Evolutionary conservation across 257 asterid genomes (phyloP), one percentile per base, ranked within the genome.

Genomic region (Echites panduratus): DNA sequence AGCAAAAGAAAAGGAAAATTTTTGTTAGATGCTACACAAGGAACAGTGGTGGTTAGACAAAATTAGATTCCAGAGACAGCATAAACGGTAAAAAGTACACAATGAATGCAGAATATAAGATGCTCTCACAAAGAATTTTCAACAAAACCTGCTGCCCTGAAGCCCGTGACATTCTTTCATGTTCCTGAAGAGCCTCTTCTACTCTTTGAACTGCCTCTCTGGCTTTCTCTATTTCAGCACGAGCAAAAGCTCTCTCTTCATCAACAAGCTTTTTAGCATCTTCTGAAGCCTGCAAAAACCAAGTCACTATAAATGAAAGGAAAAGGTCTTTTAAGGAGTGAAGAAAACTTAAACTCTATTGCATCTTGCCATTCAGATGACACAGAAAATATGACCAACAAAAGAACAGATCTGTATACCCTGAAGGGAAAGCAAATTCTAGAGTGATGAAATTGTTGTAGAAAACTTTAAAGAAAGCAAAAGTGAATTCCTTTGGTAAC

Each of bases 181-280:
- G 97, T 78, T 91, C 97, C 80, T 89, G 93, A 81, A 93, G 96
- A 77, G 98, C 94, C 81, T 93, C 97, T 83, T 91, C 98, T 71
- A 93, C 97, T 84, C 96, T 88, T 86, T 91, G 98, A 71, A 93
- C 98, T 49, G 97, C 96, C 66, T 90, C 96, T 86, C 96, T 93
- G 45, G 98, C 98, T 82, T 85, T 88, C 85, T 93, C 98, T 73
- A 91, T 93, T 83, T 93, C 98, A 58, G 91, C 87, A 68, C 93
- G 84, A 72, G 98, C 96, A 75, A 91, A 91, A 77, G 96, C 90
- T 79, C 97, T 83, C 79, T 93, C 98, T 79, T 91, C 91, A 47
- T 93, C 96, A 56, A 93, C 97, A 64, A 88, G 93, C 65, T 83
- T 89, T 74, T 89, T 93, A 67, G 98, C 98, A 88, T 93, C 98